Percentiles rank a stretch among this genome's conserved stretches.
Evolutionary conservation across 257 asterid species (phyloP).

Genomic region (Thymus quinquecostatus): DNA sequence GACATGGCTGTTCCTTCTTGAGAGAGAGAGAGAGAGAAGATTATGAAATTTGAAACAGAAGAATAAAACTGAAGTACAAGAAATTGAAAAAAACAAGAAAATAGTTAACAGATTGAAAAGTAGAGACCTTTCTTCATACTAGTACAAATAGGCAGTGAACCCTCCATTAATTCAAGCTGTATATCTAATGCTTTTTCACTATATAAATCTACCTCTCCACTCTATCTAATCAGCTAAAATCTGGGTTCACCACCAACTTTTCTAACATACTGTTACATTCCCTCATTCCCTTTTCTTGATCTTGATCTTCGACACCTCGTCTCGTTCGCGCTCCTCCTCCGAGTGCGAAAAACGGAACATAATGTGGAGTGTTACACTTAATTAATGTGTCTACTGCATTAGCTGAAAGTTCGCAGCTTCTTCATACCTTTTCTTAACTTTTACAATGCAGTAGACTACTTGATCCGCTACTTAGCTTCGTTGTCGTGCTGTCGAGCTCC

Average conservation of each 20-base stretch:
- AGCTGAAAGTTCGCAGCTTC: background rate
- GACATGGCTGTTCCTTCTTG: too few relatives aligned
- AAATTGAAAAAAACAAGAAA: too few relatives aligned
- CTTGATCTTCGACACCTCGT: background rate
- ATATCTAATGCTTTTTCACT: conserved; percentile 7
- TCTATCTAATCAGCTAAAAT: conserved; percentile 11
- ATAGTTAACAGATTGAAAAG: background rate
- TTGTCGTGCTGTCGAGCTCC: background rate
- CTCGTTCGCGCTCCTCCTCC: too few relatives aligned
- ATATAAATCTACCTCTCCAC: conserved; percentile 6
- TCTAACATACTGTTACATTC: conserved; percentile 23
- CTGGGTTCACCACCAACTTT: conserved; percentile 2
- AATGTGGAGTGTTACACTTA: background rate
- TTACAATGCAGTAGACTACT: background rate
- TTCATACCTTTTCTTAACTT: background rate
- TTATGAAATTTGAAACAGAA: too few relatives aligned
- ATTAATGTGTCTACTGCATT: too few relatives aligned
- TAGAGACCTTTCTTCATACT: background rate
- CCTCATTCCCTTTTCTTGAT: conserved; percentile 13
- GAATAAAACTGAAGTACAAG: too few relatives aligned
- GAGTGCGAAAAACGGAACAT: too few relatives aligned
- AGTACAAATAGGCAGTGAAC: background rate
- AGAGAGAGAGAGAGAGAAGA: background rate
- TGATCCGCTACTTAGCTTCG: conserved; percentile 16
- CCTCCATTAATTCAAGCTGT: too few relatives aligned